Base-by-base conservation (phyloP, 2,329 filamentous ascomycete genomes). In the Ilyonectria mors-panacis region DNA sequence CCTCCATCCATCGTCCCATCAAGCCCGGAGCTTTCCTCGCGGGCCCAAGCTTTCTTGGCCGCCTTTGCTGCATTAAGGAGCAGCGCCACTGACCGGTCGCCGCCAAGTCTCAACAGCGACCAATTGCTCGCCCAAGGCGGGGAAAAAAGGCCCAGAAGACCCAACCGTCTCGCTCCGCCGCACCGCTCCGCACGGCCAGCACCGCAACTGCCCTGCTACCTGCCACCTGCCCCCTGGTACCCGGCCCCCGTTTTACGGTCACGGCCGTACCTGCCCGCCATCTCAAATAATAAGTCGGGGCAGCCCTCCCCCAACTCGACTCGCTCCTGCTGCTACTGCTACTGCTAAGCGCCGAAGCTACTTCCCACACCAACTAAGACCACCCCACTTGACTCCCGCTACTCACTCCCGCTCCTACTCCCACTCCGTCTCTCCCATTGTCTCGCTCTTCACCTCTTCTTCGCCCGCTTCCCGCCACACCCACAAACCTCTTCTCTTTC, bases 211-310 rank as follows among this genome's bases (percentile, higher is more conserved):
- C 57, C 37, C 63, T 45, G 59, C 55, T 21, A 57, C 59, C 50
- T 58, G 33, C 42, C 47, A 19, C 21, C n/a, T 35, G 26, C n/a
- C 51, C 50, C 50, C 50, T 53, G 28, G 30, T 35, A 35, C 37
- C 37, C 28, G 37, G 37, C 55, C 56, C 70, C 59, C 50, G 62
- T 54, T 19, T 26, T 44, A 63, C 68, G 70, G 68, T 65, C 72
- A 73, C 65, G 64, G 63, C 51, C 17, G 42, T 39, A 54, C 66
- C 57, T 65, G 66, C 69, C 72, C 63, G 64, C 66, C 69, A 63
- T 72, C 62, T 28, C 53, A 66, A 76, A 74, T 76, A 73, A 76
- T 76, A 76, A 76, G 74, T 75, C 63, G 68, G 66, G 63, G 65
- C 71, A 67, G 48, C 67, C 73, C 72, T 55, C 57, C 55, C 23